Evolutionary conservation across 495 filamentous ascomycete genomes (phyloP).

Genomic region (Tuber brumale): DNA sequence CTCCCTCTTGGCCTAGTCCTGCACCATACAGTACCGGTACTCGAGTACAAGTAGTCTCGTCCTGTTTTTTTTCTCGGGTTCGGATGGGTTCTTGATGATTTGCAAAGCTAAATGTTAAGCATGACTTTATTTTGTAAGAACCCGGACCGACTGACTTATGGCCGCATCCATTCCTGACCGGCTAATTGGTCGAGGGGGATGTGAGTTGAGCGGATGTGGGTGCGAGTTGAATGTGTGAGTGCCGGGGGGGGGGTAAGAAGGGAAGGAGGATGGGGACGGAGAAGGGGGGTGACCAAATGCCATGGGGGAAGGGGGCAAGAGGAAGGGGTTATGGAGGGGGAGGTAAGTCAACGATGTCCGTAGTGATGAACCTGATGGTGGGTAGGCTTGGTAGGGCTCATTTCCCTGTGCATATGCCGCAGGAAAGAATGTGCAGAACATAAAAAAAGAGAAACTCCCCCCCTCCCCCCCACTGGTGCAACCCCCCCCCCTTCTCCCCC

Average conservation of each 20-base stretch:
- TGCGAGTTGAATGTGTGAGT: conserved; percentile 13
- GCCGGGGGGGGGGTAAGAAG: conserved; percentile 23
- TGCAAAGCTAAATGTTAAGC: conserved; percentile 25
- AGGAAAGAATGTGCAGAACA: conserved; percentile 32
- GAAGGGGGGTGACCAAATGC: too few relatives aligned
- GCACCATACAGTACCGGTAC: background rate
- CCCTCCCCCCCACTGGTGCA: conserved; percentile 23
- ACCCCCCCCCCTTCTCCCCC: conserved; percentile 24
- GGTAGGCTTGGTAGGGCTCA: conserved; percentile 31
- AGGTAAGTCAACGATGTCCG: conserved; percentile 14
- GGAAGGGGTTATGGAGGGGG: conserved; percentile 23
- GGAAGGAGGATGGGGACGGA: conserved; percentile 7
- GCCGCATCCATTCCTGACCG: conserved; percentile 18
- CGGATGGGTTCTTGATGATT: background rate
- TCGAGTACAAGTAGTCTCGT: background rate
- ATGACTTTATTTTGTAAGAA: conserved; percentile 36
- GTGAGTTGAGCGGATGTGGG: background rate
- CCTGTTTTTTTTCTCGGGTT: background rate
- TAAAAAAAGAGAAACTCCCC: conserved; percentile 33
- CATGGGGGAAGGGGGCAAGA: conserved; percentile 14
- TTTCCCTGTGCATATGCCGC: conserved; percentile 33
- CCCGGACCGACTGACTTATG: conserved; percentile 22
- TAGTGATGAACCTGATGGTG: conserved; percentile 21
- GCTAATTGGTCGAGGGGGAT: conserved; percentile 24
- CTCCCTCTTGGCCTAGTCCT: background rate